Evolutionary conservation across 768 basidiomycete species (phyloP), one percentile per base, ranked within the genome.

Genomic region (Rossbeevera mucosa): DNA sequence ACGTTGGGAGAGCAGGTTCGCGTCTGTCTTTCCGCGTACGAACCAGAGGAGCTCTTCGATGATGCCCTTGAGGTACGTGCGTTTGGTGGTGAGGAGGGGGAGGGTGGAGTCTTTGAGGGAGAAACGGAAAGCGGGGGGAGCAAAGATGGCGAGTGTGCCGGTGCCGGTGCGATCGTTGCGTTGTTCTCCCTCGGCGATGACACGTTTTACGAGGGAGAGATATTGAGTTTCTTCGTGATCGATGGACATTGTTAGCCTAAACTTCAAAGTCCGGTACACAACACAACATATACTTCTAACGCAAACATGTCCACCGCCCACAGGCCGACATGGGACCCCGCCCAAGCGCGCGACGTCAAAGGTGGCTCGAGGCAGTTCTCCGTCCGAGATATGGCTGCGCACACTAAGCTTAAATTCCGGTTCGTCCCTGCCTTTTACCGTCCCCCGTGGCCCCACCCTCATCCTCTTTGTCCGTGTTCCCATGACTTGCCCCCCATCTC

Each of bases 381-480:
- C 5, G 87, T 91, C 64, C 82, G 90, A 56, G 93, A 96, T 68
- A 88, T 97, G 81, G 91, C 95, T 6, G 79, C 91, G 2, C 90
- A 97, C 69, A 99, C 95, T 2, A 95, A 96, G 71, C 87, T 99
- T 61, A 99, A 99, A 76, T 99, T 99, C 73, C 85, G 95, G 85
- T 90, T 53, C 50, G 80, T 65, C 21, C 2, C 11, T 38, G 9
- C 36, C 36, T 18, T 38, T 36, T 0, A 7, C 1, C n/a, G 2
- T 25, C 48, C 22, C 41, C 8, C 4, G 0, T 38, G 11, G 36
- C 18, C 36, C 36, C 18, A 7, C 33, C 9, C n/a, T 9, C 11
- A 36, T 9, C n/a, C n/a, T 38, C 9, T 18, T 11, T 5, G 9
- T 1, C 18, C 36, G 0, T 38, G 4, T 4, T 9, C 9, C 33